These are phyloP conservation scores for Xylaria sp. DNA, from an alignment of 2,329 filamentous ascomycete species.

Conservation along the genomic window DNA sequence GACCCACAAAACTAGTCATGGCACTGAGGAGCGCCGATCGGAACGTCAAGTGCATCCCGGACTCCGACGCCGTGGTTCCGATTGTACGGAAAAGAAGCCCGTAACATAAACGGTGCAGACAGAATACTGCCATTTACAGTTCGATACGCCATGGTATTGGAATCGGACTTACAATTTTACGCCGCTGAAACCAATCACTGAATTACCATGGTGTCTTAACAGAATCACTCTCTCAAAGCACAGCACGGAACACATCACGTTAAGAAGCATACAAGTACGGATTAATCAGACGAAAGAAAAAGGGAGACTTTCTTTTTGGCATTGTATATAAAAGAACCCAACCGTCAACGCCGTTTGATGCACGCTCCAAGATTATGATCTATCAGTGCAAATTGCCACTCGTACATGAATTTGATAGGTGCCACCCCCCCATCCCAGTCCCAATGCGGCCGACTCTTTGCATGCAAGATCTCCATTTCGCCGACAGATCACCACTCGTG, in stretches of 20 bases:
- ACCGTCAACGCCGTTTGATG: conserved; percentile 17
- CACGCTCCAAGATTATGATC: conserved; percentile 17
- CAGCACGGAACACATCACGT: neutral
- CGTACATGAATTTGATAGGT: conserved; percentile 18
- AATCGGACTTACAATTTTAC: too few relatives aligned
- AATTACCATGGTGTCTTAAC: too few relatives aligned
- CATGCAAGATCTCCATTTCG: conserved; percentile 15
- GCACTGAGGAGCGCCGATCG: neutral
- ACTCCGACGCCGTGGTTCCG: neutral
- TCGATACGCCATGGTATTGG: too few relatives aligned
- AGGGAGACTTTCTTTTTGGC: neutral
- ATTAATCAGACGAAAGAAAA: neutral
- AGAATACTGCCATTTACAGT: too few relatives aligned
- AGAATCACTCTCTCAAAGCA: neutral
- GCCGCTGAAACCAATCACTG: too few relatives aligned
- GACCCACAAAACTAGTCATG: neutral
- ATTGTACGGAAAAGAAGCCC: neutral
- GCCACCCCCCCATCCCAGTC: conserved; percentile 14
- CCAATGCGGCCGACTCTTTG: conserved; percentile 18
- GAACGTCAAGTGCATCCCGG: neutral
- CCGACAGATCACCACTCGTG: conserved; percentile 4
- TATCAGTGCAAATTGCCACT: conserved; percentile 19
- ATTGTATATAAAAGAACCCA: conserved; percentile 1
- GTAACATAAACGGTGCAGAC: too few relatives aligned
- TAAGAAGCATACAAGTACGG: neutral